Conservation (phyloP, 179 eudicot species). For the Spinacia oleracea region DNA sequence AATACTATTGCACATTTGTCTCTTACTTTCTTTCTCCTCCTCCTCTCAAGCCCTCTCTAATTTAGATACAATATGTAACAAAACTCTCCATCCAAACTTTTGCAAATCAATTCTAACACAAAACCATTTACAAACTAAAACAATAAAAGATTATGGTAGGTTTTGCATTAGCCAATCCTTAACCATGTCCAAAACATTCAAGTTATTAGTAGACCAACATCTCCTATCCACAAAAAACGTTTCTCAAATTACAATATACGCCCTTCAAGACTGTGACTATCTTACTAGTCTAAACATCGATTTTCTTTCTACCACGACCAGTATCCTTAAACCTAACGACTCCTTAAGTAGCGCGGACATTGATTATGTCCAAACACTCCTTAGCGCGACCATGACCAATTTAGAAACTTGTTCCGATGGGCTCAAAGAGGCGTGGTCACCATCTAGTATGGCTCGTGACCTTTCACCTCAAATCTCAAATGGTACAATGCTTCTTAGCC, state of each 20-base stretch:
- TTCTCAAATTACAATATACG: slow-evolving; percentile 9
- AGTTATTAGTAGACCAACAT: slow-evolving; percentile 27
- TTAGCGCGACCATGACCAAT: slow-evolving; percentile 48
- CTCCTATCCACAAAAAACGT: slow-evolving; percentile 9
- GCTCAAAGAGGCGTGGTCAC: slow-evolving; percentile 13
- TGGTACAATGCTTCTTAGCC: slow-evolving; percentile 30
- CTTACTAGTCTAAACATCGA: slow-evolving; percentile 31
- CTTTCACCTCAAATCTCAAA: slow-evolving; percentile 22
- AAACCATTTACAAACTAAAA: slow-evolving; percentile 7
- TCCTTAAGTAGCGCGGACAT: slow-evolving; percentile 7
- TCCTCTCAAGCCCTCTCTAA: not conserved
- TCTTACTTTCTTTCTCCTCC: slow-evolving; percentile 23
- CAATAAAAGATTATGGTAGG: slow-evolving; percentile 29
- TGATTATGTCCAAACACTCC: slow-evolving; percentile 30
- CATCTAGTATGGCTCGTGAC: slow-evolving; percentile 5
- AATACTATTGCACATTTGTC: slow-evolving; percentile 20
- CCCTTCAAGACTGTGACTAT: slow-evolving; percentile 37
- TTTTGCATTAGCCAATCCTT: slow-evolving; percentile 25
- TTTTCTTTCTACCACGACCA: slow-evolving; percentile 23
- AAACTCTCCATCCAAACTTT: slow-evolving; percentile 32
- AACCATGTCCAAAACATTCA: slow-evolving; percentile 15
- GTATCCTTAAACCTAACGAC: slow-evolving; percentile 7
- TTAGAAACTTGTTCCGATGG: slow-evolving; percentile 47
- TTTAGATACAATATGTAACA: slow-evolving; percentile 27
- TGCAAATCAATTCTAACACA: slow-evolving; percentile 27